These are phyloP conservation scores for Entomortierella chlamydospora DNA, from an alignment of 192 early-diverging fungal genomes.

Conservation along the genomic window DNA sequence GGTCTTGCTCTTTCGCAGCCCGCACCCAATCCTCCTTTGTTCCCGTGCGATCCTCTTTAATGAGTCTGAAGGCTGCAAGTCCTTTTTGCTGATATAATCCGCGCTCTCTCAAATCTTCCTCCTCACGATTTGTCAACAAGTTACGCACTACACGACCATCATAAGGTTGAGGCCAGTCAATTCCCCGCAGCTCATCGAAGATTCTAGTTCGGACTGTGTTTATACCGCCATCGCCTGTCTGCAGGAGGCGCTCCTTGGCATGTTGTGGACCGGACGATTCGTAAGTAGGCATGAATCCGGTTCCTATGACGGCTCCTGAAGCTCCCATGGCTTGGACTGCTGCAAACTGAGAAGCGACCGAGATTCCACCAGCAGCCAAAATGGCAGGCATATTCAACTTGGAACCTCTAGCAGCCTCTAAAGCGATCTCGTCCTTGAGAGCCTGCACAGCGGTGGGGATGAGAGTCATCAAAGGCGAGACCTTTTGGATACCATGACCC, in stretches of 20 bases:
- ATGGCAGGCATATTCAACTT: conserved; percentile 10
- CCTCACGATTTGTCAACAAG: conserved; percentile 25
- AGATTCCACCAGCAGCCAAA: conserved; percentile 53
- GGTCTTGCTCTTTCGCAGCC: conserved; percentile 28
- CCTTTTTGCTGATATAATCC: conserved; percentile 16
- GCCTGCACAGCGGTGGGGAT: conserved; percentile 40
- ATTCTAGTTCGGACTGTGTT: conserved; percentile 54
- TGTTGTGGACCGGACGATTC: conserved; percentile 31
- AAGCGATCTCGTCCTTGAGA: conserved; percentile 17
- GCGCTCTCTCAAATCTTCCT: conserved; percentile 10
- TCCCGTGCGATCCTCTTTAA: conserved; percentile 33
- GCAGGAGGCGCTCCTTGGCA: conserved; percentile 54
- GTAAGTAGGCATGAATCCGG: conserved; percentile 51
- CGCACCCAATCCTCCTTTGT: conserved; percentile 23
- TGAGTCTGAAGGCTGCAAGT: conserved; percentile 14
- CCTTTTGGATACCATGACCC: conserved; percentile 54
- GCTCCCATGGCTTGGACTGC: conserved; percentile 51
- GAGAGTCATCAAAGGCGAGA: conserved; percentile 33
- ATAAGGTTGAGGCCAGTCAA: conserved; percentile 48
- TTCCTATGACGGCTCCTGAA: conserved; percentile 58
- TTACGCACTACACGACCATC: conserved; percentile 53
- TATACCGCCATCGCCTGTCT: conserved; percentile 49
- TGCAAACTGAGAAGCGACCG: conserved; percentile 13
- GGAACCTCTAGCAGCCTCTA: not conserved
- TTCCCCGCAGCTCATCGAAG: conserved; percentile 58